These are phyloP conservation scores for Limtongia smithiae DNA, from an alignment of 805 yeast species.

Conservation along the genomic window DNA sequence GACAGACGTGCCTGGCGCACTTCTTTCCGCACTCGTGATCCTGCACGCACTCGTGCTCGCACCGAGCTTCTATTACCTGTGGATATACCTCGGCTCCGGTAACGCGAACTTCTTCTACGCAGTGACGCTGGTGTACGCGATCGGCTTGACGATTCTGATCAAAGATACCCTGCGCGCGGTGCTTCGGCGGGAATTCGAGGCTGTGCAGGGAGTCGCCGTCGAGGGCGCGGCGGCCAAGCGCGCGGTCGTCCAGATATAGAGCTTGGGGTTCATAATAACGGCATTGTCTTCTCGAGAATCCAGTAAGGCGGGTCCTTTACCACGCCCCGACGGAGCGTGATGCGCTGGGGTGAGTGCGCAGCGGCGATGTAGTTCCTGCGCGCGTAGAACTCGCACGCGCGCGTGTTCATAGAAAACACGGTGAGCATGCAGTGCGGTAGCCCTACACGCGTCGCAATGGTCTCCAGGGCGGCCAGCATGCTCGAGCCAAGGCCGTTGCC, in stretches of 20 bases:
- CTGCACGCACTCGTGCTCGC: conserved; percentile 61
- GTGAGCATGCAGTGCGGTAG: conserved; percentile 29
- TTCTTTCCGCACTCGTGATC: conserved; percentile 52
- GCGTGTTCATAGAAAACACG: conserved; percentile 27
- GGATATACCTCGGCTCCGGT: conserved; percentile 94
- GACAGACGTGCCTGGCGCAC: conserved; percentile 42
- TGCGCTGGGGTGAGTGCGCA: conserved; percentile 17
- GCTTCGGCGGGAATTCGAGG: conserved; percentile 62
- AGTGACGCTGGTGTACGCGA: conserved; percentile 73
- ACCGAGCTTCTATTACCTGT: conserved; percentile 86
- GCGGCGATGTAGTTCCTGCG: conserved; percentile 14
- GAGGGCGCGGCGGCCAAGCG: too few species aligned
- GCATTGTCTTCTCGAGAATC: conserved; percentile 19
- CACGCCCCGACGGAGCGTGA: conserved; percentile 10
- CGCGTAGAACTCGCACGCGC: conserved; percentile 26
- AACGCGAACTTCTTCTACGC: conserved; percentile 96
- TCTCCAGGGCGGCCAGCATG: conserved; percentile 17
- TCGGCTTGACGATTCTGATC: conserved; percentile 62
- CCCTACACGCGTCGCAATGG: conserved; percentile 3
- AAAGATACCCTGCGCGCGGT: conserved; percentile 82
- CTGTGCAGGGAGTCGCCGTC: too few species aligned
- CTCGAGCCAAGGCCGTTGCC: conserved; percentile 22
- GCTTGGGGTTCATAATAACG: background rate
- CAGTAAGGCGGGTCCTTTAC: conserved; percentile 23
- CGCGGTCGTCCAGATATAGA: conserved; percentile 41